Base-by-base conservation (phyloP, 345 rosid genomes). In the Boechera divaricarpa region DNA sequence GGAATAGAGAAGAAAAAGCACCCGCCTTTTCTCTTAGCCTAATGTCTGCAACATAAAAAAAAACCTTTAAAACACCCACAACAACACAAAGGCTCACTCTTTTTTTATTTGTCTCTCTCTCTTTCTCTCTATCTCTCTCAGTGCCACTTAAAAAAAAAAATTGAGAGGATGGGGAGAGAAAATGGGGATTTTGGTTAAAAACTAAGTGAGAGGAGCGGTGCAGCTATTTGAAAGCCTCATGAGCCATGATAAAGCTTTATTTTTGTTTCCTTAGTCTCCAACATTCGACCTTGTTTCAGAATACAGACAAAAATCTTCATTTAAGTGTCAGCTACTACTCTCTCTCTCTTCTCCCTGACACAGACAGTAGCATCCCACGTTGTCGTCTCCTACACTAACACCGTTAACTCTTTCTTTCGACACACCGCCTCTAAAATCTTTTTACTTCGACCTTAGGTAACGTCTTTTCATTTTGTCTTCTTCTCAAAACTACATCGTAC, bases 201-300 rank as follows among this genome's bases (percentile, higher is more conserved):
- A 82, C 42, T 1, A 9, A 39, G 38, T 77, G 85, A 85, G 85
- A 83, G 76, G 48, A 80, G 86, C 85, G 88, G 89, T 88, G 94
- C 85, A 85, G 89, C 88, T 87, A 85, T 83, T 87, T 83, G 70
- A 68, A 62, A 67, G 70, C n/a, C 69, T 53, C 64, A 67, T 73
- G 74, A 78, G 74, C 73, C 69, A 66, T 41, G 69, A 66, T 24
- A 57, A 65, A 80, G 87, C 86, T 78, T 80, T 62, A 6, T 80
- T 80, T 47, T 81, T 86, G 96, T 80, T 92, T 92, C 91, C 89
- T 82, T 76, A 18, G 90, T 89, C 81, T 81, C 91, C 89, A 85
- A 87, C 93, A 92, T 87, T 84, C 87, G 88, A 77, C 76, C 89
- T 74, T 75, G 85, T 78, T 86, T 80, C 56, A 42, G 78, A 73